Evolutionary conservation across 192 early-diverging fungal genomes (phyloP), one percentile per base, ranked within the genome.

Genomic region (Coemansia aciculifera): DNA sequence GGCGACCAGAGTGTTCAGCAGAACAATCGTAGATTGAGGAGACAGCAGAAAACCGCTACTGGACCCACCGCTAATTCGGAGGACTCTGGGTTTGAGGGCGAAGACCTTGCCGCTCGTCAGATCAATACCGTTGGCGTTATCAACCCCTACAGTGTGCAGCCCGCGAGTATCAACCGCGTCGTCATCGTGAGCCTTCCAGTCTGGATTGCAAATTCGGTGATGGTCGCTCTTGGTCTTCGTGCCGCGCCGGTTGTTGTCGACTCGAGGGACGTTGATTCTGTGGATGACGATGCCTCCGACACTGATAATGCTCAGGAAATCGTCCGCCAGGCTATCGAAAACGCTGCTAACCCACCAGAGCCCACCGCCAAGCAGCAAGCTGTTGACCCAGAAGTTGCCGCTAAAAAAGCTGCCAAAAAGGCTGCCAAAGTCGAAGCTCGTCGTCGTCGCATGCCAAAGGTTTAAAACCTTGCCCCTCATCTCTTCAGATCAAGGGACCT

Each of bases 121-220:
- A 19, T 84, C 59, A 79, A 84, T 19, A 79, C 70, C 1, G 73
- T 71, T 15, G 81, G 81, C 60, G 77, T 77, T 15, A 84, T 84
- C 38, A 84, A 84, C 51, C 81, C 81, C 12, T 84, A 79, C 12
- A 21, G 70, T 4, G 81, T 84, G 9, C 32, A n/a, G 42, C 81
- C 81, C 5, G 67, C 81, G 11, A 73, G 70, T 40, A 56, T 78
- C 27, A 5, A 38, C 24, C 74, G 77, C 24, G 60, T 84, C n/a
- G 31, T 76, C 7, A 44, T 79, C 38, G 77, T 71, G 23, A 44
- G 68, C 24, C 60, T 84, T 39, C 77, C 75, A 1, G 12, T 75
- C 13, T 29, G 36, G 31, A 31, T 69, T 12, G 67, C 48, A 23
- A 72, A 7, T 37, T 12, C 37, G 36, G 10, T 59, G 5, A 69